Evolutionary conservation across 306 rosid genomes (phyloP).

Genomic region (Quercus robur): DNA sequence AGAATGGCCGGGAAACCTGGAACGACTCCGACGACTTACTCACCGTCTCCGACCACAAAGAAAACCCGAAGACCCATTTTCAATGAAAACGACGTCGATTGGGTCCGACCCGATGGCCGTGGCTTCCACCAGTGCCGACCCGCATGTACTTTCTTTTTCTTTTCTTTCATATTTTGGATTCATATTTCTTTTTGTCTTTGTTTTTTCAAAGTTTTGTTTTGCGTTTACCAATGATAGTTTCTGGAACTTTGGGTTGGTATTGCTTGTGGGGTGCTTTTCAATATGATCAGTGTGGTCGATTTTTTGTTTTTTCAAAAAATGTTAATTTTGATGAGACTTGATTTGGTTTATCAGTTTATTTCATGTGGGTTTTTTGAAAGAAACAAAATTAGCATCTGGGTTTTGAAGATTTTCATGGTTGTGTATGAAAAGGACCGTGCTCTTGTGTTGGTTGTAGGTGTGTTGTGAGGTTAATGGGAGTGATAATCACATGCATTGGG

Average conservation of each 20-base stretch:
- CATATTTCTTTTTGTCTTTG: neutral
- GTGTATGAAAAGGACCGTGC: neutral
- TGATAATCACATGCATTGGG: neutral
- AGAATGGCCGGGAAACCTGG: slow-evolving; percentile 68
- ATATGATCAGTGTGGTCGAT: neutral
- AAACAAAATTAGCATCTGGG: neutral
- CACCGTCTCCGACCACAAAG: slow-evolving; percentile 56
- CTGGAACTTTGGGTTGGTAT: neutral
- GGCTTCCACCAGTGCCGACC: slow-evolving; percentile 89
- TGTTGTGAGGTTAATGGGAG: neutral
- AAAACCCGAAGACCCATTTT: slow-evolving; percentile 38
- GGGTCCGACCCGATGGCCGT: slow-evolving; percentile 90
- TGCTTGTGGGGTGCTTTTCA: neutral
- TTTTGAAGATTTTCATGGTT: neutral
- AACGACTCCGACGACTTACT: slow-evolving; percentile 58
- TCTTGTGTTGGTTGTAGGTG: neutral
- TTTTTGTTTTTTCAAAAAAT: neutral
- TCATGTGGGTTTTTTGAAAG: neutral
- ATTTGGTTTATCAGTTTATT: neutral
- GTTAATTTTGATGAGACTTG: neutral
- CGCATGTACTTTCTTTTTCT: slow-evolving; percentile 45
- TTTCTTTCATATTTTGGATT: neutral
- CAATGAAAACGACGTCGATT: slow-evolving; percentile 40
- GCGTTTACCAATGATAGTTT: neutral
- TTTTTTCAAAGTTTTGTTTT: neutral